phyloP scores from a whole-genome alignment of 2,329 filamentous ascomycete species.

The Colletotrichum sp. region DNA sequence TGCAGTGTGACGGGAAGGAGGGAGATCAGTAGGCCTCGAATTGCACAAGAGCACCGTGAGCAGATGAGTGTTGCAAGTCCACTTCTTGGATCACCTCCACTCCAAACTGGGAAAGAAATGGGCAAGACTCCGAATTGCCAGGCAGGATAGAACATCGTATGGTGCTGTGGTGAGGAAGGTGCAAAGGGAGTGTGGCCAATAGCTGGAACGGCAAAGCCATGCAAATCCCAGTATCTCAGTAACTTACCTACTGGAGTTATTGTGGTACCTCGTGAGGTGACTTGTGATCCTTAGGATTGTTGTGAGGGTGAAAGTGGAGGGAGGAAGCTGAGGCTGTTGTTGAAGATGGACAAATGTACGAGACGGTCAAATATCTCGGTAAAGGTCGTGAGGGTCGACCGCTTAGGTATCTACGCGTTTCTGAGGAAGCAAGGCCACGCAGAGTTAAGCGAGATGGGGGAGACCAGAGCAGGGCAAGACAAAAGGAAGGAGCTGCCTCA shows the following conservation, averaged over 20 bases:
- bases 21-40: not conserved
- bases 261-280: not conserved
- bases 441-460: not conserved
- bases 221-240: not conserved
- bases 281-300: not conserved
- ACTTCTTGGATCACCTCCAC: not conserved
- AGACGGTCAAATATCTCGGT: not conserved
- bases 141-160: not conserved
- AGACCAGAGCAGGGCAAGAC: not conserved
- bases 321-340: not conserved
- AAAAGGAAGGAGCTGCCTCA: not conserved
- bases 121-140: not conserved
- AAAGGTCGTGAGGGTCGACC: not conserved
- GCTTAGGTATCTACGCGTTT: not conserved
- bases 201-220: not conserved
- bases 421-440: not conserved
- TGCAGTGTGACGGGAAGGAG: slow-evolving; percentile 10
- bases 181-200: not conserved
- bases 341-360: not conserved
- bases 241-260: slow-evolving; percentile 8
- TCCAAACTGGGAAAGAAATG: not conserved
- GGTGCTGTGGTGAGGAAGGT: not conserved
- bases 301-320: not conserved
- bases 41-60: not conserved
- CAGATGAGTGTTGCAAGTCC: not conserved